phyloP scores from a whole-genome alignment of 129 eudicot species.

The Centrapalus pauciflorus region DNA sequence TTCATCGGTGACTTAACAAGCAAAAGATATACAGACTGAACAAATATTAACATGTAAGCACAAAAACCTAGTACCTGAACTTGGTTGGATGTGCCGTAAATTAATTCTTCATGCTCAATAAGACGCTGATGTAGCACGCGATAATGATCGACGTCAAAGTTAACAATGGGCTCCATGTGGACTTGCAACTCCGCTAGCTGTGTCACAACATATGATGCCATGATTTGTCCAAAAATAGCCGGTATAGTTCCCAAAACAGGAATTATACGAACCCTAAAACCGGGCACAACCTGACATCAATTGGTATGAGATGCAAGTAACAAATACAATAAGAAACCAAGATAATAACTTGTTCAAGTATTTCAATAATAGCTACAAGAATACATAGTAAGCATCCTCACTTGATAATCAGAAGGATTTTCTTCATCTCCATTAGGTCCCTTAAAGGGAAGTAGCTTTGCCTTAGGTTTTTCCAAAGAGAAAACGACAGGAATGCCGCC shows the following conservation, averaged over 20 bases:
- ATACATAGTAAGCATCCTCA: slow-evolving; percentile 30
- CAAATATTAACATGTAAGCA: background rate
- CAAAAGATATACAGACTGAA: background rate
- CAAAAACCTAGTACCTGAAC: slow-evolving; percentile 54
- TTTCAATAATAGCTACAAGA: slow-evolving; percentile 6
- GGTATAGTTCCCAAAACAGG: slow-evolving; percentile 96
- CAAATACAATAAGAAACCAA: too few species aligned
- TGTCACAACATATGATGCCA: slow-evolving; percentile 92
- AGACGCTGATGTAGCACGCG: slow-evolving; percentile 86
- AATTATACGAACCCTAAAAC: slow-evolving; percentile 94
- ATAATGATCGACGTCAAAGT: slow-evolving; percentile 88
- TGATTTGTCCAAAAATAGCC: slow-evolving; percentile 95
- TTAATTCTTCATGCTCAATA: slow-evolving; percentile 86
- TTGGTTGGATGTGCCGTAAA: slow-evolving; percentile 62
- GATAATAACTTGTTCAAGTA: too few species aligned
- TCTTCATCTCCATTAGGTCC: slow-evolving; percentile 91
- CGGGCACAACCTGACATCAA: slow-evolving; percentile 77
- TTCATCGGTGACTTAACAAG: background rate
- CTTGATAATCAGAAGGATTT: slow-evolving; percentile 98
- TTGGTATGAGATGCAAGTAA: slow-evolving; percentile 2
- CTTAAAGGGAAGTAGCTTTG: slow-evolving; percentile 91
- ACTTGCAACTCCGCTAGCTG: slow-evolving; percentile 76
- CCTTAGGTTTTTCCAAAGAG: slow-evolving; percentile 96
- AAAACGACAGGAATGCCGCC: slow-evolving; percentile 98
- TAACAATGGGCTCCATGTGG: slow-evolving; percentile 86